phyloP scores from a whole-genome alignment of 139 green algal species.

The Gonium pectorale region DNA sequence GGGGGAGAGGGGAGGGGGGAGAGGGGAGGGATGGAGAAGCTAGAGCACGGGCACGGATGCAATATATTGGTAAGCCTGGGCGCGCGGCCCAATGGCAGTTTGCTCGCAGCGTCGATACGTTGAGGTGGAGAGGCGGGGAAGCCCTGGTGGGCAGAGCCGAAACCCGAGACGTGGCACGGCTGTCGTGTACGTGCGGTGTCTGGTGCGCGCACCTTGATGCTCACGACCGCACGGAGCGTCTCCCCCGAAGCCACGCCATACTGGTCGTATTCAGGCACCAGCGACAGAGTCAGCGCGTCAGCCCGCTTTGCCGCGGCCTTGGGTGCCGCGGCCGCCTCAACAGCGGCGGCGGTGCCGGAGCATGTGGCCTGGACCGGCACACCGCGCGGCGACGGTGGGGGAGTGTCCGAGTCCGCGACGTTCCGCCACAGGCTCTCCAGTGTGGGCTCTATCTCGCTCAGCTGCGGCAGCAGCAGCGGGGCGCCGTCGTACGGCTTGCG shows the following conservation, averaged over 20 bases:
- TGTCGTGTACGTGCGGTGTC: background rate
- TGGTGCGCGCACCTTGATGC: conserved; percentile 13
- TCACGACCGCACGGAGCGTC: conserved; percentile 1
- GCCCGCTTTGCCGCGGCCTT: too few relatives aligned
- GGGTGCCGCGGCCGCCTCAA: background rate
- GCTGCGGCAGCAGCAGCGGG: background rate
- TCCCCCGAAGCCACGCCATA: background rate
- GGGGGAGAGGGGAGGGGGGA: background rate
- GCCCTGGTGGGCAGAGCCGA: background rate
- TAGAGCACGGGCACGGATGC: too few relatives aligned
- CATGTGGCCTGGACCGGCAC: background rate
- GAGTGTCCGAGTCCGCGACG: too few relatives aligned
- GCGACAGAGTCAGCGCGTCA: background rate
- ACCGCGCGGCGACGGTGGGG: too few relatives aligned
- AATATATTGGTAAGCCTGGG: too few relatives aligned
- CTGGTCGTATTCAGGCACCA: conserved; percentile 46
- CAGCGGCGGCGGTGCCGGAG: background rate
- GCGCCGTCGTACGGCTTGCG: background rate
- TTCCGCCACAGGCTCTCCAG: background rate
- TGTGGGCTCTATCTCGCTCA: too few relatives aligned
- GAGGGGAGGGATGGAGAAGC: background rate
- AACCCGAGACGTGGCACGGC: background rate
- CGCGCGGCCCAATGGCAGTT: too few relatives aligned
- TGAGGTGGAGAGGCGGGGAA: background rate
- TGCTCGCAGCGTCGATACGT: too few relatives aligned